A percentile compares a stretch with the other conserved stretches of the same genome.
Conservation (phyloP, 2,329 filamentous ascomycete genomes). For the Pseudopyrenochaeta lycopersici region DNA sequence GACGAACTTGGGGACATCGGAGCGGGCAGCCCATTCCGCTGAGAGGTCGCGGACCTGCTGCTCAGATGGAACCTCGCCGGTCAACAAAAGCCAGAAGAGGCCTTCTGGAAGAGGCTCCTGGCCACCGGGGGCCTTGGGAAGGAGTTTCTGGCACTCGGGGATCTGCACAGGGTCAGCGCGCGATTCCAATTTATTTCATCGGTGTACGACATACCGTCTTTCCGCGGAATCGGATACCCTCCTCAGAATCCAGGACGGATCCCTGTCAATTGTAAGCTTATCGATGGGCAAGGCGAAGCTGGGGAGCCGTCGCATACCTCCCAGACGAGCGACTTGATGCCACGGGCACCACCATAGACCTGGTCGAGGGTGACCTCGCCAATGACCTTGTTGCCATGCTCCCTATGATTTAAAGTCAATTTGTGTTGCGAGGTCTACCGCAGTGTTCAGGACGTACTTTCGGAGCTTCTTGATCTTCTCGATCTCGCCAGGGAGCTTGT, state of each 20-base stretch:
- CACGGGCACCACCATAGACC: slow-evolving; percentile 98
- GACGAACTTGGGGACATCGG: slow-evolving; percentile 96
- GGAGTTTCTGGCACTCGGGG: slow-evolving; percentile 96
- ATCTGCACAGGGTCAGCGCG: slow-evolving; percentile 64
- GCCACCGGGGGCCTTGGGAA: slow-evolving; percentile 96
- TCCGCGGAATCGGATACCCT: slow-evolving; percentile 99
- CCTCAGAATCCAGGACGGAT: slow-evolving; percentile 96
- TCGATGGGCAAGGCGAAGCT: slow-evolving; percentile 47
- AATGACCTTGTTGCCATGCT: slow-evolving; percentile 92
- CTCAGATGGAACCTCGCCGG: slow-evolving; percentile 95
- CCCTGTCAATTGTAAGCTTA: slow-evolving; percentile 16
- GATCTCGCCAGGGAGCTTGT: slow-evolving; percentile 93
- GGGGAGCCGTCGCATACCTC: slow-evolving; percentile 58
- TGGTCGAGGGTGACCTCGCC: slow-evolving; percentile 99
- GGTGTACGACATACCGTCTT: slow-evolving; percentile 71
- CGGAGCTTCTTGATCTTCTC: slow-evolving; percentile 99
- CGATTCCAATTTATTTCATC: slow-evolving; percentile 7
- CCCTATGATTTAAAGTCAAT: slow-evolving; percentile 64
- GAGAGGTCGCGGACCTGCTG: slow-evolving; percentile 98
- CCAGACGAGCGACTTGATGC: slow-evolving; percentile 99
- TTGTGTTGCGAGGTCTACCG: slow-evolving; percentile 18
- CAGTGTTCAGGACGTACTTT: slow-evolving; percentile 68
- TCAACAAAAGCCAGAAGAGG: slow-evolving; percentile 99
- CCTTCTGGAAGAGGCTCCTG: slow-evolving; percentile 97
- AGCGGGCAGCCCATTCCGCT: slow-evolving; percentile 97